Evolutionary conservation across 345 rosid species (phyloP), one percentile per base, ranked within the genome.

Genomic region (Lagerstroemia speciosa): DNA sequence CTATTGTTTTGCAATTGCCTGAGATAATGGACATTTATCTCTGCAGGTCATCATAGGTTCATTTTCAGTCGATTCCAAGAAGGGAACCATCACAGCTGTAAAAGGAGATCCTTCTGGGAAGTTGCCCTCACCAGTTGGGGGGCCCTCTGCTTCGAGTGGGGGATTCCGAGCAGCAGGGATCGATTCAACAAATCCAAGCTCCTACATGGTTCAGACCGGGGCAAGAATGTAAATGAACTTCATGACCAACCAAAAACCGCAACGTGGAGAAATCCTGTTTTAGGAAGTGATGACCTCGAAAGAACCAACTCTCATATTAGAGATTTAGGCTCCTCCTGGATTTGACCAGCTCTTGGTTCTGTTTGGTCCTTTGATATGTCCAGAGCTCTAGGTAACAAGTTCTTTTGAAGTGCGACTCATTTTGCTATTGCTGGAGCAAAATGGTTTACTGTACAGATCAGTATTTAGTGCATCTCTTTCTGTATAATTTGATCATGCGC

Each of bases 41-140:
- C 37, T 5, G 64, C 64, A 71, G 74, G 74, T 71, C 10, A 65
- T 71, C 22, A 30, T 71, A 11, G 74, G 74, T 30, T 52, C 74
- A 8, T 71, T 71, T n/a, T 41, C 66, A 30, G 38, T 52, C 12
- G 69, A 52, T 57, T 33, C 40, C 1, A 71, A 65, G 74, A 65
- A 71, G 46, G 71, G 33, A 30, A 27, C 19, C 14, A 14, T 15
- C 63, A 58, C 33, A 12, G 32, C 32, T n/a, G 34, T 27, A 31
- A 40, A 27, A 38, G 29, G 31, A 33, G 53, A 22, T 41, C 57
- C 65, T 40, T 71, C 69, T 22, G 64, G 48, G 41, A 65, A 53
- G 68, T 55, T 29, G 52, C 69, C 62, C 32, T 33, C 58, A 63
- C 67, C 67, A 41, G 43, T 62, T 48, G 58, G 67, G 27, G 73